phyloP scores from a whole-genome alignment of 257 asterid species.

The Solanum megistacrolobum region DNA sequence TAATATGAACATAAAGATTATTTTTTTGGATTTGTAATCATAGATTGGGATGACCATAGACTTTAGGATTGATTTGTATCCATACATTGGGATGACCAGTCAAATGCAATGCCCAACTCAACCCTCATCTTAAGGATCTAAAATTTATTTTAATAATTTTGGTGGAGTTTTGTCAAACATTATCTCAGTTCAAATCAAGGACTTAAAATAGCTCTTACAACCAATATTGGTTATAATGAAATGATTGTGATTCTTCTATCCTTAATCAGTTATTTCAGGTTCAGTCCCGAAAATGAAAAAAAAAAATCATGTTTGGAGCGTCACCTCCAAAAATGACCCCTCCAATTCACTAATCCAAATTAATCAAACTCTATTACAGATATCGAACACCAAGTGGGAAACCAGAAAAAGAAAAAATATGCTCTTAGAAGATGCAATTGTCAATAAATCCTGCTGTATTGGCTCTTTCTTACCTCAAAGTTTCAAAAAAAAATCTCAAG shows the following conservation, averaged over 20 bases:
- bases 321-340: rapidly evolving
- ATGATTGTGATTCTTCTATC: rapidly evolving
- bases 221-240: background rate
- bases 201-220: background rate
- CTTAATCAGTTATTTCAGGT: background rate
- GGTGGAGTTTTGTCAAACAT: background rate
- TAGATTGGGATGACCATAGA: background rate
- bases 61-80: background rate
- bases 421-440: background rate
- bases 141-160: background rate
- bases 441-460: background rate
- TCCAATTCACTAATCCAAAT: background rate
- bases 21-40: background rate
- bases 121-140: background rate
- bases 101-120: background rate
- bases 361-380: background rate
- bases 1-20: background rate
- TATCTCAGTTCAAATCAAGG: background rate
- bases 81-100: background rate
- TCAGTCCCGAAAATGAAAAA: rapidly evolving
- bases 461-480: background rate
- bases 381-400: background rate
- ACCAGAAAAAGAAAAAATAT: background rate
- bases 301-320: background rate
- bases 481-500: background rate